phyloP scores from a whole-genome alignment of 345 rosid species.

The Ceriops zippeliana region DNA sequence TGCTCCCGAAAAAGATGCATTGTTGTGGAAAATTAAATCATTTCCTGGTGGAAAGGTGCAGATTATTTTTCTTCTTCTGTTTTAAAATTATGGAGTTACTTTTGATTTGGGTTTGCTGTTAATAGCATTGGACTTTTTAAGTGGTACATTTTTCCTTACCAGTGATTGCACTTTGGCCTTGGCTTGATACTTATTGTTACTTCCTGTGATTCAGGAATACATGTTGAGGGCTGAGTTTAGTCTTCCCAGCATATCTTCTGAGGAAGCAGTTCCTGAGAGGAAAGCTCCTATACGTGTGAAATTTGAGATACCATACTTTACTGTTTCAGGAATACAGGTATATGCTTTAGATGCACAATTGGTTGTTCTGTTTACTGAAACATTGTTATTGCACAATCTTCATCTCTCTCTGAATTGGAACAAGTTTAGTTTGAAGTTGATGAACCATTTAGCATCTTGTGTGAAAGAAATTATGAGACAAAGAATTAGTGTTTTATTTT shows the following conservation, averaged over 20 bases:
- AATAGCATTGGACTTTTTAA: not conserved
- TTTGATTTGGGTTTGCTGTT: not conserved
- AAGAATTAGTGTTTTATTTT: no score
- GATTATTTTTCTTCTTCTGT: not conserved
- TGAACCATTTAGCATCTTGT: no score
- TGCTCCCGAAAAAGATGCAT: conserved; percentile 76
- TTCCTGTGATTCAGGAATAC: conserved; percentile 55
- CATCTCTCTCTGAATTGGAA: not conserved
- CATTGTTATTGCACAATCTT: not conserved
- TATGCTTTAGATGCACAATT: conserved; percentile 15
- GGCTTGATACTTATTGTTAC: conserved; percentile 4
- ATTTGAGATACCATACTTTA: conserved; percentile 85
- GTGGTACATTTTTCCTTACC: not conserved
- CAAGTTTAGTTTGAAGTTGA: no score
- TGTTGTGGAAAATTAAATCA: conserved; percentile 74
- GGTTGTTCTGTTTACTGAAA: not conserved
- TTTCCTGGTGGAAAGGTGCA: conserved; percentile 82
- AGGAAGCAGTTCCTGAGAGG: conserved; percentile 68
- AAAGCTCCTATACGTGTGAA: conserved; percentile 75
- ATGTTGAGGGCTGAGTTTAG: conserved; percentile 78
- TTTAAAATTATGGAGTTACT: not conserved
- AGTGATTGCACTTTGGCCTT: not conserved
- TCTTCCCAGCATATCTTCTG: conserved; percentile 72
- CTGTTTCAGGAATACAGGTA: conserved; percentile 92
- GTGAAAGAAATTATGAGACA: no score